Base-by-base conservation (phyloP, 495 filamentous ascomycete genomes). In the Aspergillus asperescens region DNA sequence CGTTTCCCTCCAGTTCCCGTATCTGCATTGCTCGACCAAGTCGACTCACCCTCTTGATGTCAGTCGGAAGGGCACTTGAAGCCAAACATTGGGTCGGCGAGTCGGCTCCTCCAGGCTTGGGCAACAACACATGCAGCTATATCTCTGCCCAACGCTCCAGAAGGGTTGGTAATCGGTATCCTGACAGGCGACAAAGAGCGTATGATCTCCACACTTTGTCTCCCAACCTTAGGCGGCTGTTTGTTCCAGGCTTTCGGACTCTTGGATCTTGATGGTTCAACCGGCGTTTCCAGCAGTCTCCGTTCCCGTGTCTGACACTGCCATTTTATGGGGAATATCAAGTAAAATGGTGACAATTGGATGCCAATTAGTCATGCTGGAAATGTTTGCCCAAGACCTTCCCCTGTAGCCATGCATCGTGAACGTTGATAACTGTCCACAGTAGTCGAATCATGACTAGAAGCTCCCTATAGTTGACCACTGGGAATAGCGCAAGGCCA, bases 111-210 rank as follows among this genome's bases (percentile, higher is more conserved):
- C 52, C 50, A 46, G 39, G 45, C 39, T 65, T 63, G 63, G 63
- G 63, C 63, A 55, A 63, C 63, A 58, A 66, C 42, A 49, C 60
- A 38, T 63, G 63, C 63, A 66, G 56, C 28, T n/a, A 60, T 12
- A 44, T 66, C 56, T 60, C 52, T 66, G 63, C 63, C 63, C 63
- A 63, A 66, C 29, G n/a, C 27, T 54, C 48, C 27, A 55, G 51
- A 48, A 41, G 29, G 8, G 7, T 22, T 13, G n/a, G n/a, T n/a
- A 9, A 41, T 48, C 52, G 44, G 22, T 25, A 53, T 58, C 48
- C 48, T 38, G 40, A 47, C 47, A 46, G 46, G 19, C 29, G 27
- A 37, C 16, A 48, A 51, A 55, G 46, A 56, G 54, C 54, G 40
- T 48, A 59, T 52, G 54, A 51, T 59, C 52, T 53, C 52, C 56